Evolutionary conservation across 106 monocot genomes (phyloP), one percentile per base, ranked within the genome.

Genomic region (Allium fistulosum): DNA sequence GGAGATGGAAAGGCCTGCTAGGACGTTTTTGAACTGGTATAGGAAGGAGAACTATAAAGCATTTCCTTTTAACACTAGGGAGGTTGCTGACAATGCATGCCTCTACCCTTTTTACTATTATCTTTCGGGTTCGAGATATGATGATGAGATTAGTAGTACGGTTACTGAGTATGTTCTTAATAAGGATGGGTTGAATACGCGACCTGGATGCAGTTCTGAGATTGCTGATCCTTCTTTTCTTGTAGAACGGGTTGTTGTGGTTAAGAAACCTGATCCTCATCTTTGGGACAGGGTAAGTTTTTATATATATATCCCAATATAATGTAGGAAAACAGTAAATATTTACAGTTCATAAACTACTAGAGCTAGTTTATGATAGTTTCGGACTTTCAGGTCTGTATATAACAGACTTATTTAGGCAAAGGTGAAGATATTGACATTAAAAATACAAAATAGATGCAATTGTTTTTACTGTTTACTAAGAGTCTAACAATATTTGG

Each of bases 21-120:
- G 96, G 46, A 97, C 96, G n/a, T 97, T 97, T 74, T 56, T 97
- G 26, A 92, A 97, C 56, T 97, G 96, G 96, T 79, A 92, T 69
- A 65, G 57, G 12, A 63, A 89, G 62, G 89, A 83, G 26, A 88
- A 92, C 68, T 85, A 92, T 77, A 92, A 61, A 8, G 92, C 82
- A 0, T 97, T 87, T 68, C 69, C 97, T 0, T 89, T 97, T 71
- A 97, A 92, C 76, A 97, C 97, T 1, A 69, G 97, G 28, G 84
- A 84, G 8, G 80, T 89, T 12, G 86, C 89, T 0, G 66, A 86
- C 17, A 92, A 76, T 49, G 86, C 86, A 2, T 97, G 97, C 65
- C 84, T 87, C 72, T 75, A 74, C 70, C 92, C 97, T 2, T 79
- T 72, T 48, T 69, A 84, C 8, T 97, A 82, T 82, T 92, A 84